Evolutionary conservation across 2,329 filamentous ascomycete genomes (phyloP).

Genomic region (Cercospora sp.): DNA sequence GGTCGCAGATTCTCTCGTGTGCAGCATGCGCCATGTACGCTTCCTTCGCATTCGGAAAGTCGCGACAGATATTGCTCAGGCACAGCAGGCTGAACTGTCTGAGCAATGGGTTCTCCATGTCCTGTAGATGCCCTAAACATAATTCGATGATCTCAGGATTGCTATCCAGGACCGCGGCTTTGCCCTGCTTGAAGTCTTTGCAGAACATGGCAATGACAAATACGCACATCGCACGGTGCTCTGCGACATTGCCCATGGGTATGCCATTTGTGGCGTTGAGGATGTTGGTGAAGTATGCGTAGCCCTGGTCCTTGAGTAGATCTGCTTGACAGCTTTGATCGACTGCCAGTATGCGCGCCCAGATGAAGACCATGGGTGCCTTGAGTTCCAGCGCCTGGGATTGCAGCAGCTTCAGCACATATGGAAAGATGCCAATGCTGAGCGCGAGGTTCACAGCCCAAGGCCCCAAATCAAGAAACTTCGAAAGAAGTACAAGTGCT

Average conservation of each 20-base stretch:
- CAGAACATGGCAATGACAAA: slow-evolving; percentile 98
- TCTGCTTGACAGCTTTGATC: slow-evolving; percentile 93
- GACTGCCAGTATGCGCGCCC: slow-evolving; percentile 92
- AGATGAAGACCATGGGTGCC: slow-evolving; percentile 99
- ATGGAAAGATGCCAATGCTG: slow-evolving; percentile 97
- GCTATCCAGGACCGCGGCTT: slow-evolving; percentile 84
- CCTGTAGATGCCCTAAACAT: slow-evolving; percentile 79
- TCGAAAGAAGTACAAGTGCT: slow-evolving; percentile 85
- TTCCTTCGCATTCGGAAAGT: slow-evolving; percentile 92
- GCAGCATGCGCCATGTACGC: slow-evolving; percentile 87
- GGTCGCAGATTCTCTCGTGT: slow-evolving; percentile 74
- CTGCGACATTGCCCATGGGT: slow-evolving; percentile 82
- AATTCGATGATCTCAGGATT: slow-evolving; percentile 87
- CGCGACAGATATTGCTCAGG: slow-evolving; percentile 90
- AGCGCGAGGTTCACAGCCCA: slow-evolving; percentile 98
- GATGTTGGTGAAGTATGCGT: slow-evolving; percentile 93
- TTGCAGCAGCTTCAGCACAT: slow-evolving; percentile 94
- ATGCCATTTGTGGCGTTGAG: slow-evolving; percentile 72
- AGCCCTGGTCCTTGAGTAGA: slow-evolving; percentile 93
- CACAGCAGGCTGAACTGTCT: slow-evolving; percentile 96
- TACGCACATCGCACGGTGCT: slow-evolving; percentile 98
- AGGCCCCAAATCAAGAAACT: slow-evolving; percentile 90
- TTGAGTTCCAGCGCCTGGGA: slow-evolving; percentile 93
- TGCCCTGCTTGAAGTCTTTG: slow-evolving; percentile 88
- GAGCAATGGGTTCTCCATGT: slow-evolving; percentile 82